phyloP scores from a whole-genome alignment of 2,329 filamentous ascomycete genomes.

The Huntiella omanensis region DNA sequence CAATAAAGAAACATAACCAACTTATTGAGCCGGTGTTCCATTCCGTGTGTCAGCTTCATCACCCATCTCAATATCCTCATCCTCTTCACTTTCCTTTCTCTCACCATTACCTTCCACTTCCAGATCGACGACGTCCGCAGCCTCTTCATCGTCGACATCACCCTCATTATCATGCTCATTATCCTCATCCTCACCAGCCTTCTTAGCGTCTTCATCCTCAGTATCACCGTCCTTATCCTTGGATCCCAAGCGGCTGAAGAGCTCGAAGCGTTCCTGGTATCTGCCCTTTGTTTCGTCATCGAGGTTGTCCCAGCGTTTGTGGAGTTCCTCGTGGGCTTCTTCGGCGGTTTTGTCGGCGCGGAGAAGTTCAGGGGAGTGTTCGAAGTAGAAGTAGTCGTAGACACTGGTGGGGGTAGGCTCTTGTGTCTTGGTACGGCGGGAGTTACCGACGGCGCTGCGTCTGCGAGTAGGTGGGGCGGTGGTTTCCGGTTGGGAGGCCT shows the following conservation, averaged over 20 bases:
- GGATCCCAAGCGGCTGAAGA: constrained; percentile 15
- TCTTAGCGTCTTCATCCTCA: constrained; percentile 13
- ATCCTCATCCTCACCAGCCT: constrained; percentile 8
- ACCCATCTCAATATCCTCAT: constrained; percentile 9
- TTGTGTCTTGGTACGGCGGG: constrained; percentile 11
- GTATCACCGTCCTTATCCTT: too few relatives aligned
- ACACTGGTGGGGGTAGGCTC: constrained; percentile 18
- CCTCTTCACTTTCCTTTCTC: constrained; percentile 2
- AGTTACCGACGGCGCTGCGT: too few relatives aligned
- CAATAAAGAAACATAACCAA: neutral
- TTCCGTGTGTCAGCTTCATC: constrained; percentile 7
- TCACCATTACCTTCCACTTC: constrained; percentile 1
- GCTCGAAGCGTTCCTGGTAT: constrained; percentile 25
- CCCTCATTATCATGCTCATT: neutral
- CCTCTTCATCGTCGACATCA: constrained; percentile 6
- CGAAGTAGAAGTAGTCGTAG: constrained; percentile 36
- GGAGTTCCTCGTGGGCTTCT: constrained; percentile 34
- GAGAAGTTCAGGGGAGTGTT: constrained; percentile 27
- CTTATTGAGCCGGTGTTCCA: constrained; percentile 5
- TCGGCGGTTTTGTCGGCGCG: constrained; percentile 23
- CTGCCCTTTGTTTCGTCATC: constrained; percentile 29
- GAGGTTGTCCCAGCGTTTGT: constrained; percentile 35
- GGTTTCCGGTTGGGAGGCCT: constrained; percentile 25
- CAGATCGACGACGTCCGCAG: neutral
- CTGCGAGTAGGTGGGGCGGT: too few relatives aligned